Base-by-base conservation (phyloP, 805 yeast species). In the Myxozyma geophila region DNA sequence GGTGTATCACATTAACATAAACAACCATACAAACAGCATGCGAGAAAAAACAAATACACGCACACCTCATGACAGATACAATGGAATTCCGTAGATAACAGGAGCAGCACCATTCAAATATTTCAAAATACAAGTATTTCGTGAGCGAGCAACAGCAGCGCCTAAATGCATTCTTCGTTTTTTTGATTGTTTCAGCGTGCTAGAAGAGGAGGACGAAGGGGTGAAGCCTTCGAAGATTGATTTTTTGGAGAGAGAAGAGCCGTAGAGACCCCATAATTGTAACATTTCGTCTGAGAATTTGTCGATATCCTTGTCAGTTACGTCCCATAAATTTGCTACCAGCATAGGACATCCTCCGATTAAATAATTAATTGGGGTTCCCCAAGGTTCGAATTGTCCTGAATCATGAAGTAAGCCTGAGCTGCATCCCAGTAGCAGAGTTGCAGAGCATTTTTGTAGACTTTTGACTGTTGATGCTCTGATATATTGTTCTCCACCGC, bases 261-360 rank as follows among this genome's bases (percentile, higher is more conserved):
- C 74, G 51, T 81, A 72, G 13, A 90, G 73, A 0, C 95, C 95
- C 87, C 95, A 87, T 64, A 80, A 78, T 1, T 81, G 80, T 68
- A 95, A 82, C 44, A 90, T 73, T 1, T 83, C 78, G 9, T 81
- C 64, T 28, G 90, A 87, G 70, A 92, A 91, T 70, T 81, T 82
- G 75, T 95, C 98, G 56, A 91, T 90, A 74, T 95, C 99, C 69
- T 89, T 92, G 75, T 95, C 98, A 0, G 98, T 95, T 4, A 95
- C 98, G 74, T 92, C 97, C 99, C 99, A 95, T 61, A 95, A 76
- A 71, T 90, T 91, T 0, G 90, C 97, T 43, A 95, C 77, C 0
- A 91, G 81, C 85, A 89, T 81, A 0, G 96, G 95, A 54, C 90
- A 84, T 0, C 96, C 96, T 23, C 92, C 95, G 9, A 83, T 77